These are phyloP conservation scores for Hypoxylon sp. DNA, from an alignment of 2,329 filamentous ascomycete species.

Conservation along the genomic window DNA sequence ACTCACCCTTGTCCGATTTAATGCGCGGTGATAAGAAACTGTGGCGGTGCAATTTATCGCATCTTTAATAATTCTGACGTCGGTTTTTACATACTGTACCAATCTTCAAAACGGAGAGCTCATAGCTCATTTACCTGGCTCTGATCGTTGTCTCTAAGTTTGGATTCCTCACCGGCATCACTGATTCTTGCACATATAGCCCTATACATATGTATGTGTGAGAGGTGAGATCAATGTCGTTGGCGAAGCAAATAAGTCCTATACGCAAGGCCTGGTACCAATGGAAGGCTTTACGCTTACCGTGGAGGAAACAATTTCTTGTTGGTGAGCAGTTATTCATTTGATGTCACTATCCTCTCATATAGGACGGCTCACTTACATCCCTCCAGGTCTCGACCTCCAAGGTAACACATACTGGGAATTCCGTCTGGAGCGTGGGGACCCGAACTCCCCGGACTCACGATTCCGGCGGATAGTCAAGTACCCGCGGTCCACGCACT, in stretches of 20 bases:
- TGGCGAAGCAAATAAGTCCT: conserved; percentile 49
- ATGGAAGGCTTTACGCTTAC: conserved; percentile 69
- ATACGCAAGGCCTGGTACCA: conserved; percentile 60
- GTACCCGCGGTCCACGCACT: conserved; percentile 63
- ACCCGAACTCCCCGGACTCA: conserved; percentile 37
- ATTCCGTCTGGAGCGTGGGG: conserved; percentile 62
- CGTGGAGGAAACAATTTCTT: conserved; percentile 71
- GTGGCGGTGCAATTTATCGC: conserved; percentile 21
- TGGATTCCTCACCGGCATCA: neutral
- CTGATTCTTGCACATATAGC: neutral
- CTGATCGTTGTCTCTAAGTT: neutral
- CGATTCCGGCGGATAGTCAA: conserved; percentile 70
- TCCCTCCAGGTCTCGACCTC: conserved; percentile 65
- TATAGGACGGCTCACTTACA: conserved; percentile 2
- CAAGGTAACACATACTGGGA: conserved; percentile 75
- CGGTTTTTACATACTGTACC: conserved; percentile 10
- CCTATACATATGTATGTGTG: neutral
- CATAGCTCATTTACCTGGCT: no score
- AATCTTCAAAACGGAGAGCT: no score
- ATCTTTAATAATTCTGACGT: conserved; percentile 32
- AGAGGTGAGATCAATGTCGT: conserved; percentile 25
- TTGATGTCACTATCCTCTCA: neutral
- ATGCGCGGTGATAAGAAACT: conserved; percentile 1
- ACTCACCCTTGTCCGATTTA: no score
- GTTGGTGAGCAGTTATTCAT: conserved; percentile 57